These are phyloP conservation scores for Licmophora abbreviata DNA, from an alignment of 108 stramenopile species.

Conservation along the genomic window DNA sequence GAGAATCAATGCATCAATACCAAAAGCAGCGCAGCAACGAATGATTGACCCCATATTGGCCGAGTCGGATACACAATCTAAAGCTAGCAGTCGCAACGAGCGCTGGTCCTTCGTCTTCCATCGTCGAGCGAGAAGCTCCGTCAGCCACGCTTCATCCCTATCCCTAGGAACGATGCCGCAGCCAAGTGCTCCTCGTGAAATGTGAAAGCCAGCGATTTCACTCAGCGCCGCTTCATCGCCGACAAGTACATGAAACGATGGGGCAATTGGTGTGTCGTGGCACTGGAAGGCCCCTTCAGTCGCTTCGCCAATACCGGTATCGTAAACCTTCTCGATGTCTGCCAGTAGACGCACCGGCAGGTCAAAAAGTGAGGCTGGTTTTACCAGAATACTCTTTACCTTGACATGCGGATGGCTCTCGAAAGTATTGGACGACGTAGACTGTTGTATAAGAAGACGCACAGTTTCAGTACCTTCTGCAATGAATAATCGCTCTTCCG, in stretches of 20 bases:
- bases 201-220: conserved; percentile 50
- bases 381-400: conserved; percentile 49
- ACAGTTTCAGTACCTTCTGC: conserved; percentile 74
- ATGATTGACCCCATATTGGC: conserved; percentile 75
- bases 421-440: not conserved
- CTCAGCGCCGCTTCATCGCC: conserved; percentile 38
- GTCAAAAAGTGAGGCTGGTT: conserved; percentile 48
- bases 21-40: conserved; percentile 64
- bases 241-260: conserved; percentile 50
- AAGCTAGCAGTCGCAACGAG: conserved; percentile 37
- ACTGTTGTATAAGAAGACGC: conserved; percentile 58
- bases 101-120: conserved; percentile 1
- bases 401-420: conserved; percentile 14
- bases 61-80: conserved; percentile 69
- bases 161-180: conserved; percentile 60
- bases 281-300: not conserved
- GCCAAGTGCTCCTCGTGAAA: conserved; percentile 62
- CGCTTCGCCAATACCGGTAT: not conserved
- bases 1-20: conserved; percentile 53
- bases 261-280: conserved; percentile 1
- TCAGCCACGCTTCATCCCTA: conserved; percentile 42
- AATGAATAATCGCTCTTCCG: conserved; percentile 36
- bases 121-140: conserved; percentile 18
- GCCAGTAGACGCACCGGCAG: conserved; percentile 18
- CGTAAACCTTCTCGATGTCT: conserved; percentile 4